Evolutionary conservation across 495 filamentous ascomycete species (phyloP), one percentile per base, ranked within the genome.

Genomic region (Penicillium longicatenatum): DNA sequence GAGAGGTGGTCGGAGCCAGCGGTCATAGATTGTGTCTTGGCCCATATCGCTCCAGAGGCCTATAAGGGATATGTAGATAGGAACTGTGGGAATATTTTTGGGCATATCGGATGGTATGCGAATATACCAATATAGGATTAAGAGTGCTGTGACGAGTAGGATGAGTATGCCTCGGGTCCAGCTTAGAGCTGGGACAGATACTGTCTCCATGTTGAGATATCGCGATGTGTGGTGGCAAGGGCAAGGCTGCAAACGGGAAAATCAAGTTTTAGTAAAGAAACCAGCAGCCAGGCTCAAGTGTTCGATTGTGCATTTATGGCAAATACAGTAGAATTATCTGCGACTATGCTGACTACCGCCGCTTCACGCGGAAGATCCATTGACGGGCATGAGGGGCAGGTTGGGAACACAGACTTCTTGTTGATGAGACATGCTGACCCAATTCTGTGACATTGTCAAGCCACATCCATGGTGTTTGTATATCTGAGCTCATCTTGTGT

Each of bases 1-100:
- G 0, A 70, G 55, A 4, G 70, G 70, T 20, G 52, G 35, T 0
- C 67, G 56, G 2, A 73, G 64, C 66, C 67, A 73, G 1, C 59
- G 60, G 21, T 72, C 61, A 54, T 63, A 73, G 39, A 72, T 71
- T 12, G 61, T 61, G 19, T 68, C 67, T 58, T 73, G 70, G 44
- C 67, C 70, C 69, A 73, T 65, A 19, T 67, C 57, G 33, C 58
- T 66, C 67, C 66, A 73, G 24, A 73, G 67, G 6, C 67, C 64
- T 3, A 73, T 60, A 5, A 73, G 50, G 7, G 70, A 71, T 33
- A 73, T 70, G 30, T 72, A 73, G 37, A 73, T 65, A 30, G 70
- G 70, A 6, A 73, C 62, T 14, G 31, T 65, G 21, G 70, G 70
- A 33, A 73, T 67, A 43, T 62, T 67, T n/a, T 52, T 52, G 11